These are phyloP conservation scores for Xylariaceae sp. DNA, from an alignment of 2,329 filamentous ascomycete genomes.

Conservation along the genomic window DNA sequence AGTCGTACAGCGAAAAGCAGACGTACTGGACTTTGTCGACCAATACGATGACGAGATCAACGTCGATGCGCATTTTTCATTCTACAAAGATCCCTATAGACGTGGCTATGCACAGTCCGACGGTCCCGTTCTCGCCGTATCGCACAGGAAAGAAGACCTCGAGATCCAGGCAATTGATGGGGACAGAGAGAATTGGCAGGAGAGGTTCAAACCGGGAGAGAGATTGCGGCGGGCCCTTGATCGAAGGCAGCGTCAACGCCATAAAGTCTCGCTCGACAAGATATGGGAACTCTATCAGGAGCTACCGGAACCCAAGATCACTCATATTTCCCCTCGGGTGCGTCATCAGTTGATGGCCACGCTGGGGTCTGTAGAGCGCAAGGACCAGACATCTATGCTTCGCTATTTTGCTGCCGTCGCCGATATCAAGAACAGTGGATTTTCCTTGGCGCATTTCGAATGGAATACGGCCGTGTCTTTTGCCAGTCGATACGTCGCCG, in stretches of 20 bases:
- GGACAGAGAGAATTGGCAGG: constrained; percentile 34
- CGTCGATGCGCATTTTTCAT: constrained; percentile 53
- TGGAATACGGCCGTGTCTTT: constrained; percentile 87
- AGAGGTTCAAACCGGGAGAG: constrained; percentile 35
- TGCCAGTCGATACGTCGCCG: constrained; percentile 67
- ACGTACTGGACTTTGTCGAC: constrained; percentile 54
- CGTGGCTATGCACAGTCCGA: constrained; percentile 52
- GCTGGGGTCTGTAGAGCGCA: constrained; percentile 62
- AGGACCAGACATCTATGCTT: constrained; percentile 63
- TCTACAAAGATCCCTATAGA: constrained; percentile 52
- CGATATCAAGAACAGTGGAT: constrained; percentile 73
- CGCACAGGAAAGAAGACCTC: constrained; percentile 48
- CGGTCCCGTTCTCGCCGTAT: constrained; percentile 48
- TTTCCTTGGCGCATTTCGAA: constrained; percentile 64
- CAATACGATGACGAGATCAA: constrained; percentile 43
- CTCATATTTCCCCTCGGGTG: constrained; percentile 46
- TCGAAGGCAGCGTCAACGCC: constrained; percentile 41
- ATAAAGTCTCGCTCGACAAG: constrained; percentile 38
- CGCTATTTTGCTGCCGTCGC: constrained; percentile 81
- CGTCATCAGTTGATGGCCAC: constrained; percentile 65
- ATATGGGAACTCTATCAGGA: constrained; percentile 50
- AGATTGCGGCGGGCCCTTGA: constrained; percentile 42
- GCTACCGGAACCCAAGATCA: constrained; percentile 52
- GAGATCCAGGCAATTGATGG: constrained; percentile 45
- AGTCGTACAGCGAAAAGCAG: constrained; percentile 30